Conservation (phyloP, 192 early-diverging fungal species). For the Ambispora gerdemannii region DNA sequence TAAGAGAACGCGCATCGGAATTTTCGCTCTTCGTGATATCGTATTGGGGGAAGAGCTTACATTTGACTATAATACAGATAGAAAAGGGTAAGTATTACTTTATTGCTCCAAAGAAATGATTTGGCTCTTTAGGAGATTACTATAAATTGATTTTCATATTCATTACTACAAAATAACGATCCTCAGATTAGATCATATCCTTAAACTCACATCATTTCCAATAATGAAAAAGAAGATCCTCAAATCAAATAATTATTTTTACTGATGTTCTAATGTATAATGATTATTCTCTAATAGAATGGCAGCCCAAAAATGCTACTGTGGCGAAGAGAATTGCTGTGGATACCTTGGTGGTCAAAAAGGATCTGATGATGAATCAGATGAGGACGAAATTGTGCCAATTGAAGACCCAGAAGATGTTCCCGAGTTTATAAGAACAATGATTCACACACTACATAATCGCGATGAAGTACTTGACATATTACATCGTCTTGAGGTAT, state of each 20-base stretch:
- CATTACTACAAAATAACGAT: too few relatives aligned
- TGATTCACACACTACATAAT: slow-evolving; percentile 7
- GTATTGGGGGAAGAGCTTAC: slow-evolving; percentile 84
- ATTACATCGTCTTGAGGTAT: slow-evolving; percentile 1
- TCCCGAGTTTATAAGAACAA: background rate
- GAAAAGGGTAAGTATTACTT: slow-evolving; percentile 66
- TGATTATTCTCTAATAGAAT: slow-evolving; percentile 46
- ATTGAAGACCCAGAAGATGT: background rate
- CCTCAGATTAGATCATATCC: too few relatives aligned
- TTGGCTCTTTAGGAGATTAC: too few relatives aligned
- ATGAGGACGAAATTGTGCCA: background rate
- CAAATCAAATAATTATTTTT: background rate
- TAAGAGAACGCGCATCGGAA: slow-evolving; percentile 84
- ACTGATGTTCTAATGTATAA: slow-evolving; percentile 16
- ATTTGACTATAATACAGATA: slow-evolving; percentile 98
- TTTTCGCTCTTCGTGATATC: slow-evolving; percentile 83
- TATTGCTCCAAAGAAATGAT: too few relatives aligned
- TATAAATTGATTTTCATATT: too few relatives aligned
- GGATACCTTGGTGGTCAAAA: slow-evolving; percentile 88
- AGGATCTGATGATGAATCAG: slow-evolving; percentile 52
- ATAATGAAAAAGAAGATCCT: background rate
- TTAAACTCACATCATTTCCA: background rate
- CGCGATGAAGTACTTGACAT: background rate
- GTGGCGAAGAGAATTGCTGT: slow-evolving; percentile 82
- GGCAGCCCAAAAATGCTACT: slow-evolving; percentile 89